A percentile compares a stretch with the other conserved stretches of the same genome.
These are phyloP conservation scores for Trametes punicea DNA, from an alignment of 768 basidiomycete species.

Conservation along the genomic window DNA sequence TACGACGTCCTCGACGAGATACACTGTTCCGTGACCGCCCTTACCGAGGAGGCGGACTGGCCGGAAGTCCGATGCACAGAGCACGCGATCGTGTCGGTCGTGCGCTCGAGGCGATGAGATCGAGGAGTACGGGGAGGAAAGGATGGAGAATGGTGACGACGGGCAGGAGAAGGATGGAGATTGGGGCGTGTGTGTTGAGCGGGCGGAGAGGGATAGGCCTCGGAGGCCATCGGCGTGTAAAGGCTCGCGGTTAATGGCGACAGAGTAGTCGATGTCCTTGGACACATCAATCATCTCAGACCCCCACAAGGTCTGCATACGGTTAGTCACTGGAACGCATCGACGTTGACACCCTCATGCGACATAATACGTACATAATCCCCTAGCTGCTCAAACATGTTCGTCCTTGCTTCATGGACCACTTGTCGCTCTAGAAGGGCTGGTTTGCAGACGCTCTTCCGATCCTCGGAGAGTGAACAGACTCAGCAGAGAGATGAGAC, in stretches of 20 bases:
- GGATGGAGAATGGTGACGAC: constrained; percentile 1
- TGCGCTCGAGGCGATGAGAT: not conserved
- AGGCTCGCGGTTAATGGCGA: not conserved
- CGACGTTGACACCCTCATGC: not conserved
- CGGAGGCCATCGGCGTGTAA: not conserved
- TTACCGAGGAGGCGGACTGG: constrained; percentile 21
- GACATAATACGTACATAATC: not conserved
- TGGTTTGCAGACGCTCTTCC: no score
- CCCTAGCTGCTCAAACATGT: constrained; percentile 8
- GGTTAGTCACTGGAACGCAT: not conserved
- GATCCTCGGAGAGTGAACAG: not conserved
- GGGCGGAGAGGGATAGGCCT: not conserved
- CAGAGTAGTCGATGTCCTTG: constrained; percentile 7
- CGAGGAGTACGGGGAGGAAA: constrained; percentile 6
- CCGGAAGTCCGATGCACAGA: constrained; percentile 20
- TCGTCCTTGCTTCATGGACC: not conserved
- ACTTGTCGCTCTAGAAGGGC: not conserved
- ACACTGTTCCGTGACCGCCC: constrained; percentile 25
- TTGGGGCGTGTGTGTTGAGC: not conserved
- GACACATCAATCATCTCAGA: constrained; percentile 1
- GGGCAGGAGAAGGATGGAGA: not conserved
- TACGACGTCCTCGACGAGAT: constrained; percentile 24
- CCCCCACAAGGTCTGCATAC: not conserved
- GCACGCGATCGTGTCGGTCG: not conserved
- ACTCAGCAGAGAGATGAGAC: no score